Evolutionary conservation across 2,329 filamentous ascomycete genomes (phyloP), one percentile per base, ranked within the genome.

Genomic region (Botrytis elliptica): DNA sequence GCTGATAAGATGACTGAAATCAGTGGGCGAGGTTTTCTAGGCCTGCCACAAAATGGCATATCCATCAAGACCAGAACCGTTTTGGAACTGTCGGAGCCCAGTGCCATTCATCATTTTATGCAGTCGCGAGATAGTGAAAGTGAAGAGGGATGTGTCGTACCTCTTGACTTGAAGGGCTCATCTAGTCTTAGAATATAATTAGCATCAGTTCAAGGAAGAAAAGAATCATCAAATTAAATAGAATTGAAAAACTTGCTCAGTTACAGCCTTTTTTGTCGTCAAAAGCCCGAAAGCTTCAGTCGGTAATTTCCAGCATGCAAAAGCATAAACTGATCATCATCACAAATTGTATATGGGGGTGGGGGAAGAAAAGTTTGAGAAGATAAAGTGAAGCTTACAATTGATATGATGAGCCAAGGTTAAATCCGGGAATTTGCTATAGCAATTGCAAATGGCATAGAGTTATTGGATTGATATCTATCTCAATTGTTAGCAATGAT

Each of bases 11-110:
- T 71, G 73, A 77, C 76, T 79, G 78, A 75, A 81, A 85, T 97
- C 94, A 97, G 94, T 95, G 93, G 94, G 93, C 94, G 90, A 97
- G 94, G 95, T 97, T 97, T 97, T 97, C 94, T 97, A 97, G 93
- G 94, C 94, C 94, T 97, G 94, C 93, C 94, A 85, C 93, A 93
- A 93, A 88, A 85, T 81, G 93, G 94, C 93, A 89, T 92, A 89
- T 90, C 94, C 93, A 86, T 94, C 94, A 94, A 90, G 86, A 84
- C 75, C 78, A 79, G 79, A 62, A 76, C 72, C 75, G 65, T 74
- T 74, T 68, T 73, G 57, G 83, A 86, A 84, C 85, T 85, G 84
- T 97, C 94, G 92, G 94, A 95, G 94, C 94, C 94, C 94, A 97
- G 94, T 97, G 94, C 94, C 93, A 87, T 92, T 94, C 93, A 94